Conservation (phyloP, 129 eudicot species). For the Daucus carota region DNA sequence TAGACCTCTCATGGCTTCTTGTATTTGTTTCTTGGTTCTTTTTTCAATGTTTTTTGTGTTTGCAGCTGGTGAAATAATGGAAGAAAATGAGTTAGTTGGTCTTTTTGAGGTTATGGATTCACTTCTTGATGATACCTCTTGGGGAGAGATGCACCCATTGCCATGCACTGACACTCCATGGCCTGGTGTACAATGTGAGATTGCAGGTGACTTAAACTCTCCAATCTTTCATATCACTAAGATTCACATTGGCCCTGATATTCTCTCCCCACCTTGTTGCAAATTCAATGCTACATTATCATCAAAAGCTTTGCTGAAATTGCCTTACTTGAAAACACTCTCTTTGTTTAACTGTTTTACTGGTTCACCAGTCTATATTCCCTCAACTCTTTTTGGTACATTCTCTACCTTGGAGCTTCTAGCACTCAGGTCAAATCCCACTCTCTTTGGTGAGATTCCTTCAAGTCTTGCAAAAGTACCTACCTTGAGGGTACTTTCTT, state of each 20-base stretch:
- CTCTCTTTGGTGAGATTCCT: constrained; percentile 46
- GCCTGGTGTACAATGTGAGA: constrained; percentile 73
- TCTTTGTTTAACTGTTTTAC: constrained; percentile 55
- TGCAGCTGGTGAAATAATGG: constrained; percentile 32
- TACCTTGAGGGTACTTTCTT: constrained; percentile 27
- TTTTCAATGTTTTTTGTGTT: constrained; percentile 7
- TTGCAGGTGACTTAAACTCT: constrained; percentile 34
- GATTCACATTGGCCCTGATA: constrained; percentile 55
- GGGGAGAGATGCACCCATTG: constrained; percentile 61
- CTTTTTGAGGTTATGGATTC: constrained; percentile 65
- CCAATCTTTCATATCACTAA: constrained; percentile 62
- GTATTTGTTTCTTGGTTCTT: constrained; percentile 5
- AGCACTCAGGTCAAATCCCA: constrained; percentile 49
- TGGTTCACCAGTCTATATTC: constrained; percentile 27
- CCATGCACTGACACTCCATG: constrained; percentile 76
- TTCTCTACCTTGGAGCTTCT: constrained; percentile 42
- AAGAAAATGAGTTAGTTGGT: constrained; percentile 49
- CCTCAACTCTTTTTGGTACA: constrained; percentile 32
- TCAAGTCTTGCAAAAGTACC: constrained; percentile 32
- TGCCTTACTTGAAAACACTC: constrained; percentile 53
- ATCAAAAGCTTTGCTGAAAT: constrained; percentile 31
- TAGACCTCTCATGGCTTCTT: constrained; percentile 9
- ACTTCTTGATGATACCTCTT: constrained; percentile 53
- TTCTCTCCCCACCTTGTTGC: constrained; percentile 42
- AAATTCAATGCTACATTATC: constrained; percentile 38